Evolutionary conservation across 2,329 filamentous ascomycete species (phyloP).

Genomic region (Xylariales sp.): DNA sequence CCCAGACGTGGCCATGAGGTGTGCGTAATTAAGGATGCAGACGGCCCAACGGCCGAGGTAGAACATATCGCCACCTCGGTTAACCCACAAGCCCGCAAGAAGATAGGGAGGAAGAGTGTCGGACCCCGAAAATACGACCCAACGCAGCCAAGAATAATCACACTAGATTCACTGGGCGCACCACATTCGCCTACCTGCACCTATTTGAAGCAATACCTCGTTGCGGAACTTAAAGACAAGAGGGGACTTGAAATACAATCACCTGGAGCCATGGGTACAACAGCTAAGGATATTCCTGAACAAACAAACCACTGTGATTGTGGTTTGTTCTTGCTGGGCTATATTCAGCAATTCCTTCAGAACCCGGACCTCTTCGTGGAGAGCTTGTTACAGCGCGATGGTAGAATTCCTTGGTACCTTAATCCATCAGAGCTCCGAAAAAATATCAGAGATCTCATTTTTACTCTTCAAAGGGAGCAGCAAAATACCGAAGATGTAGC

Average conservation of each 20-base stretch:
- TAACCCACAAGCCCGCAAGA: conserved; percentile 45
- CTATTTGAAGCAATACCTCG: conserved; percentile 80
- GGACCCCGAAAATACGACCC: conserved; percentile 58
- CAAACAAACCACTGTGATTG: conserved; percentile 92
- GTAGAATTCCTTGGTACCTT: conserved; percentile 62
- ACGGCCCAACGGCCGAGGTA: conserved; percentile 31
- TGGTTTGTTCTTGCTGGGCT: conserved; percentile 86
- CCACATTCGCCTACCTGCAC: conserved; percentile 72
- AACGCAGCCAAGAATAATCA: conserved; percentile 78
- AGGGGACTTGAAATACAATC: conserved; percentile 52
- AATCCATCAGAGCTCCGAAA: conserved; percentile 69
- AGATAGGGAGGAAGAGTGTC: conserved; percentile 48
- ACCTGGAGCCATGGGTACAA: conserved; percentile 63
- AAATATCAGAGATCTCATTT: conserved; percentile 74
- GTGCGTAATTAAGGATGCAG: conserved; percentile 34
- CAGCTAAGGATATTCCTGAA: conserved; percentile 78
- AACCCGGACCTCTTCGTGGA: conserved; percentile 77
- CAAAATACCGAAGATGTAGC: conserved; percentile 55
- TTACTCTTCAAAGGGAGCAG: conserved; percentile 71
- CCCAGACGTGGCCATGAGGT: conserved; percentile 21
- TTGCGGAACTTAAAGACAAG: conserved; percentile 76
- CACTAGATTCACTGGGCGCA: conserved; percentile 84
- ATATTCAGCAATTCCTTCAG: conserved; percentile 83
- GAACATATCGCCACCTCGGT: conserved; percentile 26
- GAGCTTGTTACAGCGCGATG: conserved; percentile 72